Conservation (phyloP, 2,329 filamentous ascomycete genomes). For the Trichoderma gracile region DNA sequence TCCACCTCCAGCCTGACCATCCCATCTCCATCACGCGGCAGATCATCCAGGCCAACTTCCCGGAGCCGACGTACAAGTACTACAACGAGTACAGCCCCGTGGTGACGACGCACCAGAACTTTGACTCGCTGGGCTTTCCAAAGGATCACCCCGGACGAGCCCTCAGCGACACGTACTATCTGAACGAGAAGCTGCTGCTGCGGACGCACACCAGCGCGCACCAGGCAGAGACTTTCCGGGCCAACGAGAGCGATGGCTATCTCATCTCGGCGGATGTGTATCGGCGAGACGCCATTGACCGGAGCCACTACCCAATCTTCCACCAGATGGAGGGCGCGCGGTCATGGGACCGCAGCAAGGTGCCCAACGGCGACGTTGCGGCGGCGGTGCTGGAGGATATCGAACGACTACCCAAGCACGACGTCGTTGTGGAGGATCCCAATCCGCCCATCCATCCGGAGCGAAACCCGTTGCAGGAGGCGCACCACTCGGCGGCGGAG, state of each 20-base stretch:
- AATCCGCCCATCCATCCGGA: slow-evolving; percentile 75
- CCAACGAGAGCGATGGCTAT: slow-evolving; percentile 73
- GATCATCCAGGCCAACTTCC: slow-evolving; percentile 89
- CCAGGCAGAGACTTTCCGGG: slow-evolving; percentile 77
- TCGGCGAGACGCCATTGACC: slow-evolving; percentile 89
- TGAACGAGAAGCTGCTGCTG: slow-evolving; percentile 80
- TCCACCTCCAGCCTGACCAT: slow-evolving; percentile 92
- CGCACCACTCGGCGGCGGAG: slow-evolving; percentile 71
- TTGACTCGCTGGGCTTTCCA: slow-evolving; percentile 94
- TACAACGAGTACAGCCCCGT: slow-evolving; percentile 81
- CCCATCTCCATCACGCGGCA: slow-evolving; percentile 87
- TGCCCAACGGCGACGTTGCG: slow-evolving; percentile 59
- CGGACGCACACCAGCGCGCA: slow-evolving; percentile 95
- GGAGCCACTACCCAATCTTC: slow-evolving; percentile 93
- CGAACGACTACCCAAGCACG: slow-evolving; percentile 68
- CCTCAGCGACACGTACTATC: slow-evolving; percentile 91
- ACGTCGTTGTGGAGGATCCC: slow-evolving; percentile 77
- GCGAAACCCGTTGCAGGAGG: slow-evolving; percentile 78
- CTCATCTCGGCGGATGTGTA: slow-evolving; percentile 95
- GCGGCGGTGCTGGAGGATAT: slow-evolving; percentile 70
- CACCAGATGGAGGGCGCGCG: slow-evolving; percentile 98
- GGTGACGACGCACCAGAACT: slow-evolving; percentile 84
- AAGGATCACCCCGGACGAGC: slow-evolving; percentile 83
- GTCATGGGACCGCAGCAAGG: slow-evolving; percentile 75
- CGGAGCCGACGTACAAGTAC: slow-evolving; percentile 68